phyloP scores from a whole-genome alignment of 2,329 filamentous ascomycete species.

The Arthrobotrys musiformis region DNA sequence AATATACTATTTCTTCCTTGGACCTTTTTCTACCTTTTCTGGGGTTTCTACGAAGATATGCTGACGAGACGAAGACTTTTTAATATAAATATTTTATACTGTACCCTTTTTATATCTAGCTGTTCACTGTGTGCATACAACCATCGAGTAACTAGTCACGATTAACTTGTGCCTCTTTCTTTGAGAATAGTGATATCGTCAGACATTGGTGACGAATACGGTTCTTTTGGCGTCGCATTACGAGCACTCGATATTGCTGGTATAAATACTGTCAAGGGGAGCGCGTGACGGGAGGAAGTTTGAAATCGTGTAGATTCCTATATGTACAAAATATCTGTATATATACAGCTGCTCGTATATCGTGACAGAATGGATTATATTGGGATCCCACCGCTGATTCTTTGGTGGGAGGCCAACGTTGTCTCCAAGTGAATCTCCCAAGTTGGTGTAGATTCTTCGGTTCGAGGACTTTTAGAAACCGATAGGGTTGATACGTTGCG shows the following conservation, averaged over 20 bases:
- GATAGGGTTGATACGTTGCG: conserved; percentile 90
- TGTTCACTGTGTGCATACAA: too few relatives aligned
- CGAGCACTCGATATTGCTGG: too few relatives aligned
- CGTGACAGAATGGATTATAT: not conserved
- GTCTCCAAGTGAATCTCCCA: too few relatives aligned
- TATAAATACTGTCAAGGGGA: not conserved
- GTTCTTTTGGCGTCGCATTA: too few relatives aligned
- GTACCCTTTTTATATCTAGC: not conserved
- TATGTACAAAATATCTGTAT: conserved; percentile 3
- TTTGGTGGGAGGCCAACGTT: too few relatives aligned
- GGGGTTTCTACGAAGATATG: too few relatives aligned
- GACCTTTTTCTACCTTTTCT: not conserved
- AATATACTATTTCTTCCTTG: conserved; percentile 5
- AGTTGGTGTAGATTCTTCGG: not conserved
- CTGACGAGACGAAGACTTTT: not conserved
- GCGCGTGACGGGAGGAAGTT: not conserved
- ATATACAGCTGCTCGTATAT: conserved; percentile 2
- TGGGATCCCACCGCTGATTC: too few relatives aligned
- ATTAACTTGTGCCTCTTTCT: too few relatives aligned
- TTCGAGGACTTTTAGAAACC: conserved; percentile 74
- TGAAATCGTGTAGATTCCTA: not conserved
- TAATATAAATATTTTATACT: not conserved
- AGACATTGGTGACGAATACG: too few relatives aligned
- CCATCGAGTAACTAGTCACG: too few relatives aligned
- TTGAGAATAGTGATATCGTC: too few relatives aligned